A percentile compares a stretch with the other conserved stretches of the same genome.
Evolutionary conservation across 495 filamentous ascomycete genomes (phyloP).

Genomic region (Xylaria castorea): DNA sequence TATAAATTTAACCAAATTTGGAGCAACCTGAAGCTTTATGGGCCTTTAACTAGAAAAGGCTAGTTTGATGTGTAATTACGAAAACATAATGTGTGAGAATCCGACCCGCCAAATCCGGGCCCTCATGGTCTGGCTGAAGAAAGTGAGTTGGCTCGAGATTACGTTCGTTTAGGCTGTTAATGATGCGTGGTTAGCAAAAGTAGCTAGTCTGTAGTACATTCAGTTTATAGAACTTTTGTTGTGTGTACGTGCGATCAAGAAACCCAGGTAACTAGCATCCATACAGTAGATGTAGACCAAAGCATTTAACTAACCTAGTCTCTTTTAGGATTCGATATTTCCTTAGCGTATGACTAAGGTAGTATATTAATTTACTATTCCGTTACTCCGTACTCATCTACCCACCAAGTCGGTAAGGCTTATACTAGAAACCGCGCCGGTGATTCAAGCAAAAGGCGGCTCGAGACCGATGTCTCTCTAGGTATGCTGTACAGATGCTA

Average conservation of each 20-base stretch:
- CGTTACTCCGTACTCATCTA: neutral
- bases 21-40: no score
- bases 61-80: no score
- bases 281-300: neutral
- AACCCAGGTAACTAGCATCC: neutral
- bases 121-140: neutral
- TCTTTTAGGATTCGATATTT: neutral
- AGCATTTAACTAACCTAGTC: neutral
- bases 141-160: neutral
- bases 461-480: neutral
- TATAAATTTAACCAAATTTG: no score
- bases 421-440: neutral
- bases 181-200: neutral
- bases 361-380: neutral
- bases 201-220: neutral
- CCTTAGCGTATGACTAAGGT: neutral
- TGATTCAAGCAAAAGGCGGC: constrained; percentile 1
- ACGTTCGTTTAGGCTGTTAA: neutral
- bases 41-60: no score
- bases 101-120: no score
- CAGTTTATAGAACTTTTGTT: neutral
- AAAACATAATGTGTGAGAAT: no score
- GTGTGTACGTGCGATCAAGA: neutral
- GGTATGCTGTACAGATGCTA: no score
- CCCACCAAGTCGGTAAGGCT: neutral